Conservation (phyloP, 768 basidiomycete species). For the Artomyces pyxidatus region DNA sequence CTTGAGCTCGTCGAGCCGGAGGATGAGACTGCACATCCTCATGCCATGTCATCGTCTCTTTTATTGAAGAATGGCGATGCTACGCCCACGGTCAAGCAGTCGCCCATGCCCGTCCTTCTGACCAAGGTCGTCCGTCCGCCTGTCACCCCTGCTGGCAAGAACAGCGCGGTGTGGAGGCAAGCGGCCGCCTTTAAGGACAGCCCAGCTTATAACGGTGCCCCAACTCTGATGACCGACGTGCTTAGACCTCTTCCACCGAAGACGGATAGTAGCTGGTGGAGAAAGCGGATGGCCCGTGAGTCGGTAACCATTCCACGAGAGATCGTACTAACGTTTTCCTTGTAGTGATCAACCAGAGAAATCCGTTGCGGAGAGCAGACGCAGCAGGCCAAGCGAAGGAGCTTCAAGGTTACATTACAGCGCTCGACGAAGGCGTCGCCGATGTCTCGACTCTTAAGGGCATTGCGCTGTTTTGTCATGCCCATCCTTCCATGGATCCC, state of each 20-base stretch:
- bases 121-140: slow-evolving; percentile 33
- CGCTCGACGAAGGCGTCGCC: slow-evolving; percentile 45
- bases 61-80: slow-evolving; percentile 22
- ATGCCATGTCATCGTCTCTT: slow-evolving; percentile 4
- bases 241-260: slow-evolving; percentile 43
- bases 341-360: slow-evolving; percentile 43
- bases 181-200: slow-evolving; percentile 80
- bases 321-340: background rate
- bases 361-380: slow-evolving; percentile 32
- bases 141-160: slow-evolving; percentile 58
- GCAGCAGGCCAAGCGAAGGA: slow-evolving; percentile 37
- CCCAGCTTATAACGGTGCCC: slow-evolving; percentile 55
- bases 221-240: slow-evolving; percentile 41
- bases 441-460: slow-evolving; percentile 54
- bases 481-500: slow-evolving; percentile 46
- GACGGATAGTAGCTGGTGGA: slow-evolving; percentile 79
- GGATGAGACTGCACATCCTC: slow-evolving; percentile 31
- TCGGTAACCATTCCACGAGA: slow-evolving; percentile 14
- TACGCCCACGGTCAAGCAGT: slow-evolving; percentile 34
- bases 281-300: slow-evolving; percentile 65
- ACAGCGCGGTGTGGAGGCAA: slow-evolving; percentile 53
- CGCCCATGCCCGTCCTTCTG: slow-evolving; percentile 23
- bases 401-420: slow-evolving; percentile 42
- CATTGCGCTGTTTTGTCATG: slow-evolving; percentile 53
- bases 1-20: slow-evolving; percentile 82